phyloP scores from a whole-genome alignment of 2,329 filamentous ascomycete genomes.

The Paecilomyces variotii region DNA sequence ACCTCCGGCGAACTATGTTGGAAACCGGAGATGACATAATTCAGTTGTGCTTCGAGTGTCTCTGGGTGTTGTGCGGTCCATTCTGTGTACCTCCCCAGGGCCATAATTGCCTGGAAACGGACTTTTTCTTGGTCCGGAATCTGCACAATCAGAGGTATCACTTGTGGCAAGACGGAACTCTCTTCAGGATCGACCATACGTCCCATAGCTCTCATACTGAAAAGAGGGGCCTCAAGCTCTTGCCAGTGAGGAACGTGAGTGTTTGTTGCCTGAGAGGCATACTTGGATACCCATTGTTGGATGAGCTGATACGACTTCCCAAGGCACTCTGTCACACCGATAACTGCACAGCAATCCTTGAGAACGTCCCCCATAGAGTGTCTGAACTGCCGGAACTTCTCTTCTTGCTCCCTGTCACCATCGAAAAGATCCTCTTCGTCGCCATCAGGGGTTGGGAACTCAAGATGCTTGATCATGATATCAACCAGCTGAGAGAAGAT shows the following conservation, averaged over 20 bases:
- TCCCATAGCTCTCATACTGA: conserved; percentile 91
- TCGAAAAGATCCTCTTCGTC: conserved; percentile 83
- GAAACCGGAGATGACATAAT: conserved; percentile 92
- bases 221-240: conserved; percentile 86
- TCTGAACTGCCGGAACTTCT: conserved; percentile 93
- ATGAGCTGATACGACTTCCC: conserved; percentile 81
- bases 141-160: conserved; percentile 88
- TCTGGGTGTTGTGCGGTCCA: conserved; percentile 95
- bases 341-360: conserved; percentile 94
- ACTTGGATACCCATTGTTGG: conserved; percentile 77
- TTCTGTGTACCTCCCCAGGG: conserved; percentile 90
- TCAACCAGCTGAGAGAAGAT: conserved; percentile 86
- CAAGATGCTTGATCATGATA: conserved; percentile 80
- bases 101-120: conserved; percentile 98
- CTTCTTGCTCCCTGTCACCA: conserved; percentile 88
- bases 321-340: conserved; percentile 85
- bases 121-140: conserved; percentile 95
- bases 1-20: conserved; percentile 83
- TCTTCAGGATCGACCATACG: conserved; percentile 92
- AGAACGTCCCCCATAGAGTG: conserved; percentile 97
- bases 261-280: conserved; percentile 65
- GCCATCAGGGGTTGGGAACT: conserved; percentile 72
- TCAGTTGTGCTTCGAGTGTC: conserved; percentile 84
- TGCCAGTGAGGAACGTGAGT: conserved; percentile 89
- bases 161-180: conserved; percentile 73